phyloP scores from a whole-genome alignment of 75 land plant species.

The Picea sitchensis region DNA sequence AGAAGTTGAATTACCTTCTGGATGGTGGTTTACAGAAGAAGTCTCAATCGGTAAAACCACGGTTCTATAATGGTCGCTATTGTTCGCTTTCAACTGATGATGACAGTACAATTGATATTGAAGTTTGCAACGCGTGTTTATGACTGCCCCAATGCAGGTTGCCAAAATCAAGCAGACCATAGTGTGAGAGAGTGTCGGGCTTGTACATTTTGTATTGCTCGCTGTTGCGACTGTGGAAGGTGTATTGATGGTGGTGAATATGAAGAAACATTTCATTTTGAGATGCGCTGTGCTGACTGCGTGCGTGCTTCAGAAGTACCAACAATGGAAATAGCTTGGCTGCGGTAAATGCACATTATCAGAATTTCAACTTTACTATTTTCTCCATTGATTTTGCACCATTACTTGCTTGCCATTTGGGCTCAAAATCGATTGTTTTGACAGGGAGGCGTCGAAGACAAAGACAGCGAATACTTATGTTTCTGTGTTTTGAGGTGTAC shows the following conservation, averaged over 20 bases:
- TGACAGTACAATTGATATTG: slow-evolving; percentile 62
- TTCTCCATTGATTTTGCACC: neutral
- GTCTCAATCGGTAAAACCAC: slow-evolving; percentile 29
- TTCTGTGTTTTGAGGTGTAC: neutral
- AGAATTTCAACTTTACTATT: neutral
- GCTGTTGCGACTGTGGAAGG: slow-evolving; percentile 72
- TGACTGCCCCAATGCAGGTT: slow-evolving; percentile 61
- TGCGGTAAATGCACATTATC: slow-evolving; percentile 18
- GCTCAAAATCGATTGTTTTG: neutral
- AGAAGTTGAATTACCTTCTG: slow-evolving; percentile 36
- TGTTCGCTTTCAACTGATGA: slow-evolving; percentile 35
- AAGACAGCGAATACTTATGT: neutral
- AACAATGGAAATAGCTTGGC: slow-evolving; percentile 31
- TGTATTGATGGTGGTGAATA: slow-evolving; percentile 50
- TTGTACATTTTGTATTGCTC: slow-evolving; percentile 65
- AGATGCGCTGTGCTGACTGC: slow-evolving; percentile 55
- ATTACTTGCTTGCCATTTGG: neutral
- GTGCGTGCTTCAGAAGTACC: slow-evolving; percentile 32
- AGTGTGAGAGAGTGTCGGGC: slow-evolving; percentile 44
- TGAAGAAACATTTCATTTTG: slow-evolving; percentile 69
- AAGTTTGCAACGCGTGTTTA: slow-evolving; percentile 50
- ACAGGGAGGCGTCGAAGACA: neutral
- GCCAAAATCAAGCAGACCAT: slow-evolving; percentile 16
- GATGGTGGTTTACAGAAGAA: slow-evolving; percentile 11
- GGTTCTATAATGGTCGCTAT: slow-evolving; percentile 35